Evolutionary conservation across 345 rosid genomes (phyloP).

Genomic region (Moricandia arvensis): DNA sequence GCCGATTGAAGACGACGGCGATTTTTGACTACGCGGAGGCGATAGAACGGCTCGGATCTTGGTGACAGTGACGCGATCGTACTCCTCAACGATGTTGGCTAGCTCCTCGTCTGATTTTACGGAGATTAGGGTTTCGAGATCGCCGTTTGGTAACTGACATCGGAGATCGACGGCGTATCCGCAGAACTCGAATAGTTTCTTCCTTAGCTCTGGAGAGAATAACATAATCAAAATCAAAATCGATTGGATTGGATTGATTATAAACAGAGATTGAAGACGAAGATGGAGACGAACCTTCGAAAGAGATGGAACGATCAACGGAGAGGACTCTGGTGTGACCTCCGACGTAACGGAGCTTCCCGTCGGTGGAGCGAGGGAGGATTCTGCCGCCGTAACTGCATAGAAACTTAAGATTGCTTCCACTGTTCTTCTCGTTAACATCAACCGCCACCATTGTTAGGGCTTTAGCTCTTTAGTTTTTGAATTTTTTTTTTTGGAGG

Average conservation of each 20-base stretch:
- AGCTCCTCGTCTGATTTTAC: slow-evolving; percentile 82
- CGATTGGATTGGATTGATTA: not conserved
- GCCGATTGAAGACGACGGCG: slow-evolving; percentile 51
- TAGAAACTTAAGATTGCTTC: slow-evolving; percentile 57
- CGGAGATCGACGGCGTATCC: slow-evolving; percentile 46
- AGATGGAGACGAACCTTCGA: slow-evolving; percentile 43
- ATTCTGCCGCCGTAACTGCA: slow-evolving; percentile 88
- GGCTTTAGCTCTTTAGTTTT: not conserved
- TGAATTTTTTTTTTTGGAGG: not conserved
- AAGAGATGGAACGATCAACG: slow-evolving; percentile 61
- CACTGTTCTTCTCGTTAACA: slow-evolving; percentile 23
- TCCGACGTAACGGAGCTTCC: slow-evolving; percentile 79
- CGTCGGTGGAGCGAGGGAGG: slow-evolving; percentile 64
- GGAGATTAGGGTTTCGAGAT: slow-evolving; percentile 77
- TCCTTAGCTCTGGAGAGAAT: slow-evolving; percentile 42
- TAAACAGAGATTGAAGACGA: not conserved
- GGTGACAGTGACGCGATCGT: slow-evolving; percentile 34
- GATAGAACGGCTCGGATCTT: slow-evolving; percentile 57
- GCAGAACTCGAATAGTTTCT: slow-evolving; percentile 42
- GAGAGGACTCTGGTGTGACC: slow-evolving; percentile 82
- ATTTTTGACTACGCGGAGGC: slow-evolving; percentile 44
- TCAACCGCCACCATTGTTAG: slow-evolving; percentile 29
- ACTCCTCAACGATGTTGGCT: slow-evolving; percentile 47
- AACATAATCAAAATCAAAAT: slow-evolving; percentile 3
- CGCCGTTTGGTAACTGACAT: slow-evolving; percentile 79